Evolutionary conservation across 768 basidiomycete genomes (phyloP).

Genomic region (Pilatotrama ljubarskyi): DNA sequence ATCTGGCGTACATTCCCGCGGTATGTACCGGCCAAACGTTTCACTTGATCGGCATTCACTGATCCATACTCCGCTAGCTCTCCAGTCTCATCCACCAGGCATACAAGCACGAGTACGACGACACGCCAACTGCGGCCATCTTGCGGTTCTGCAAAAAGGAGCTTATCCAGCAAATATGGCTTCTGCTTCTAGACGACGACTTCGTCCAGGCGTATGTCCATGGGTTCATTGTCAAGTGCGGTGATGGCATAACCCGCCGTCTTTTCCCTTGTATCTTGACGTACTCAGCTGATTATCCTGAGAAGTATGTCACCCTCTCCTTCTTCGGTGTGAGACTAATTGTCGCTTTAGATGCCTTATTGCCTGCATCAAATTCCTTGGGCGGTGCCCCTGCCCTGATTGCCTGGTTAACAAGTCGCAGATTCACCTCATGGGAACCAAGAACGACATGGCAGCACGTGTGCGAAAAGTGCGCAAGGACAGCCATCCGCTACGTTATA

Average conservation of each 20-base stretch:
- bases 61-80: slow-evolving; percentile 26
- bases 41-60: too few species aligned
- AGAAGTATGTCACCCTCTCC: too few species aligned
- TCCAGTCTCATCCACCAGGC: slow-evolving; percentile 36
- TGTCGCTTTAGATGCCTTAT: slow-evolving; percentile 29
- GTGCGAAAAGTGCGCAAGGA: not conserved
- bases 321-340: too few species aligned
- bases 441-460: not conserved
- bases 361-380: slow-evolving; percentile 29
- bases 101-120: slow-evolving; percentile 19
- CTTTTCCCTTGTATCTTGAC: slow-evolving; percentile 32
- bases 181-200: slow-evolving; percentile 23
- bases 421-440: not conserved
- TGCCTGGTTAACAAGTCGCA: slow-evolving; percentile 22
- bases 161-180: slow-evolving; percentile 35
- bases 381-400: slow-evolving; percentile 33
- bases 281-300: slow-evolving; percentile 38
- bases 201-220: slow-evolving; percentile 30
- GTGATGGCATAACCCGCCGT: slow-evolving; percentile 29
- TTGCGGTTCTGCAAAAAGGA: slow-evolving; percentile 35
- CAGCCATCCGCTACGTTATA: slow-evolving; percentile 23
- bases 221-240: slow-evolving; percentile 29
- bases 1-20: slow-evolving; percentile 46
- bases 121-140: slow-evolving; percentile 17
- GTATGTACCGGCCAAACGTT: slow-evolving; percentile 21